These are phyloP conservation scores for Fraxinus platypoda DNA, from an alignment of 305 asterid species.

Conservation along the genomic window DNA sequence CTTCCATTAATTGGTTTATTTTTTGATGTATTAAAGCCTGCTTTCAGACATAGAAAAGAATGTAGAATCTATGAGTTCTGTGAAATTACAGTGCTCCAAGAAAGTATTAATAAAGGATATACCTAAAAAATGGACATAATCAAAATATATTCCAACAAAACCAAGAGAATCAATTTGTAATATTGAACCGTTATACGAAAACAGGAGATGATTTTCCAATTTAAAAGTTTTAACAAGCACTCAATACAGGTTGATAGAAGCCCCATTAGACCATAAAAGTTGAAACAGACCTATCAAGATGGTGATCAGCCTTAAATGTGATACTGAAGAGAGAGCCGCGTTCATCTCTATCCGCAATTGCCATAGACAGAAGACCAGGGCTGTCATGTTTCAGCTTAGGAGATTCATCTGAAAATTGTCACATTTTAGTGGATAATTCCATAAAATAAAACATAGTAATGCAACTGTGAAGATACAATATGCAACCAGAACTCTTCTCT, in stretches of 20 bases:
- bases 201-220: not conserved
- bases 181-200: not conserved
- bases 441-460: not conserved
- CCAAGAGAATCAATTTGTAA: not conserved
- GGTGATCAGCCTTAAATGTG: conserved; percentile 86
- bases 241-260: conserved; percentile 8
- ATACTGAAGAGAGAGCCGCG: conserved; percentile 83
- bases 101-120: not conserved
- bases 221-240: not conserved
- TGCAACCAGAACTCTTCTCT: not conserved
- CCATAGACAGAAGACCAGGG: conserved; percentile 92
- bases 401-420: conserved; percentile 63
- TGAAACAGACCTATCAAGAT: conserved; percentile 78
- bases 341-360: conserved; percentile 82
- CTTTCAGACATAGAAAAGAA: not conserved
- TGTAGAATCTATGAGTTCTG: not conserved
- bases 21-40: not conserved
- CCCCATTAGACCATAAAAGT: conserved; percentile 15
- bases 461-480: not conserved
- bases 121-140: not conserved
- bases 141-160: not conserved
- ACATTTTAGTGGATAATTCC: conserved; percentile 27
- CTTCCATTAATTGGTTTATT: not conserved
- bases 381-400: conserved; percentile 81
- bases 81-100: not conserved